phyloP scores from a whole-genome alignment of 1,139 yeast genomes.

The Komagataea norvegica region DNA sequence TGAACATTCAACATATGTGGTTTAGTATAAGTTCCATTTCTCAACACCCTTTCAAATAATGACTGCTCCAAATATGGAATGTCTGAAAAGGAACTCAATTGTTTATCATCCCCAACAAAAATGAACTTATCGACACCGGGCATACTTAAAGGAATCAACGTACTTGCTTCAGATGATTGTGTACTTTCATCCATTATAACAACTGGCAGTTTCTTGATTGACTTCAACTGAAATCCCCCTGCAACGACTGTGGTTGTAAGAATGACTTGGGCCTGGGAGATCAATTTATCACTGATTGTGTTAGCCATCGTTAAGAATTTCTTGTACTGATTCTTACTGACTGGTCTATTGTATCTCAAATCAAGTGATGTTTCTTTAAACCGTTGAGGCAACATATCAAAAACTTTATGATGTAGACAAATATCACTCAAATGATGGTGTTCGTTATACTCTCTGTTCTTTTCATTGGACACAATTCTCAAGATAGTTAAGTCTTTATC shows the following conservation, averaged over 20 bases:
- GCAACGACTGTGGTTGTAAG: constrained; percentile 71
- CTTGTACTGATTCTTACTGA: constrained; percentile 43
- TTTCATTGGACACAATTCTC: constrained; percentile 57
- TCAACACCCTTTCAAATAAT: constrained; percentile 52
- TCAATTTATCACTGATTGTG: constrained; percentile 43
- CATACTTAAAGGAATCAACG: constrained; percentile 64
- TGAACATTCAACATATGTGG: constrained; percentile 70
- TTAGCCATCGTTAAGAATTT: constrained; percentile 43
- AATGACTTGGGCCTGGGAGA: constrained; percentile 63
- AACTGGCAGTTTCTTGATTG: constrained; percentile 53
- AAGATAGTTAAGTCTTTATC: constrained; percentile 44
- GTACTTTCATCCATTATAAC: constrained; percentile 69
- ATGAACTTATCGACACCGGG: constrained; percentile 64
- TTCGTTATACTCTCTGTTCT: constrained; percentile 54
- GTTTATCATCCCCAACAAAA: constrained; percentile 70
- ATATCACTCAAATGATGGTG: constrained; percentile 53
- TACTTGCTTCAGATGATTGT: constrained; percentile 67
- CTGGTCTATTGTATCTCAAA: constrained; percentile 37
- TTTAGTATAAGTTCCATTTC: constrained; percentile 50
- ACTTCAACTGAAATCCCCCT: constrained; percentile 59
- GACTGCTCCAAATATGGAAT: constrained; percentile 57
- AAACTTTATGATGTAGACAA: constrained; percentile 60
- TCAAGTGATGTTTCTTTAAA: constrained; percentile 41
- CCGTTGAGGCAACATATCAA: constrained; percentile 42
- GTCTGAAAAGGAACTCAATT: constrained; percentile 57